Percentiles rank a stretch among this genome's conserved stretches.
phyloP scores from a whole-genome alignment of 306 rosid species.

The Corylus heterophylla region DNA sequence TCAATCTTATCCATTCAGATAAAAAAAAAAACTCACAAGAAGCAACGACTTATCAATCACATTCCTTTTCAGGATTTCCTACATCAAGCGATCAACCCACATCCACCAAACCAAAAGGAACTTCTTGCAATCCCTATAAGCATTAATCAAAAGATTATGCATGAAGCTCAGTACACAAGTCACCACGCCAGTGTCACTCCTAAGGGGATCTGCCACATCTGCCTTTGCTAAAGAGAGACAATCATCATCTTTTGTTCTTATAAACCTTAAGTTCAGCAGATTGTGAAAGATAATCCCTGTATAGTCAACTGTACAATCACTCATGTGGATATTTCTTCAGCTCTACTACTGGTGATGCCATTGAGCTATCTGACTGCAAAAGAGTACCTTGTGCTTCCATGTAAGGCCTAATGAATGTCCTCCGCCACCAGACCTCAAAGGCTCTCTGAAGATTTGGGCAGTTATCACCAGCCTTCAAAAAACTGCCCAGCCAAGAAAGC shows the following conservation, averaged over 20 bases:
- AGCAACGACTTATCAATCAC: background rate
- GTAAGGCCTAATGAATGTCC: conserved; percentile 77
- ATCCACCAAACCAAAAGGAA: conserved; percentile 15
- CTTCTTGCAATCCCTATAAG: conserved; percentile 12
- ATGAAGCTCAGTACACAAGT: background rate
- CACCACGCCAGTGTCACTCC: background rate
- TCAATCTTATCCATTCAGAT: background rate
- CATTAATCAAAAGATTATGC: background rate
- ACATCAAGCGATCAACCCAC: conserved; percentile 22
- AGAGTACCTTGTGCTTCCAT: conserved; percentile 54
- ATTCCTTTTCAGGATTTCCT: background rate
- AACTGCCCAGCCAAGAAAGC: conserved; percentile 85
- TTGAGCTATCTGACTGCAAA: conserved; percentile 45
- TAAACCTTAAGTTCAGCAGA: background rate
- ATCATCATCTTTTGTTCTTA: background rate
- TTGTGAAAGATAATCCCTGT: background rate
- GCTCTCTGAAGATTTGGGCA: conserved; percentile 94
- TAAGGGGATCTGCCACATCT: conserved; percentile 13
- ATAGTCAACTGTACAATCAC: background rate
- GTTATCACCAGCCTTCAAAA: conserved; percentile 79
- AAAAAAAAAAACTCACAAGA: background rate
- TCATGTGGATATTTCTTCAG: conserved; percentile 10
- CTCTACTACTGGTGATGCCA: conserved; percentile 34
- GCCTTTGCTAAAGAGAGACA: conserved; percentile 4
- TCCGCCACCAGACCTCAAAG: conserved; percentile 96